Conservation (phyloP, 192 early-diverging fungal genomes). For the Spizellomyces punctatus region DNA sequence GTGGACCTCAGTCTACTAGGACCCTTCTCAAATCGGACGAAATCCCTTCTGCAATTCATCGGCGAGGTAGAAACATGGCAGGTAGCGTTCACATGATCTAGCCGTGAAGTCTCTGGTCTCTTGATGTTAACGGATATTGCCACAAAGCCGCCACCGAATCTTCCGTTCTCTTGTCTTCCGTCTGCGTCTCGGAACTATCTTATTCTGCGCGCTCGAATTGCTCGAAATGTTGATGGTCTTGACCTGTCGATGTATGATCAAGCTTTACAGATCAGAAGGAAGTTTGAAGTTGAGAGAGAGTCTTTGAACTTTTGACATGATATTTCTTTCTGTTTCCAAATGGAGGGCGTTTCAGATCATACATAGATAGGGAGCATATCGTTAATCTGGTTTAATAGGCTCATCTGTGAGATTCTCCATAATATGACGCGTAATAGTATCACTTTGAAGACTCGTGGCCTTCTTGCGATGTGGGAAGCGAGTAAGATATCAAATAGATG, state of each 20-base stretch:
- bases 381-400: too few species aligned
- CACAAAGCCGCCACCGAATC: too few species aligned
- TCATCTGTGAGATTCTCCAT: too few species aligned
- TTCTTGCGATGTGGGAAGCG: too few species aligned
- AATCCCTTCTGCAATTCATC: conserved; percentile 40
- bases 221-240: conserved; percentile 42
- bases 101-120: neutral
- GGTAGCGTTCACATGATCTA: conserved; percentile 1
- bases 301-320: neutral
- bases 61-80: conserved; percentile 27
- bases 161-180: too few species aligned
- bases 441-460: too few species aligned
- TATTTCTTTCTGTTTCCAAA: too few species aligned
- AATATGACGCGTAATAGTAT: too few species aligned
- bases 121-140: neutral
- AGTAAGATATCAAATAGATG: too few species aligned
- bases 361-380: too few species aligned
- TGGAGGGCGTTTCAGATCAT: too few species aligned
- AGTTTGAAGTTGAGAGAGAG: conserved; percentile 30
- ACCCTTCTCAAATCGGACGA: conserved; percentile 26
- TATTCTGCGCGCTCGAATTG: conserved; percentile 35
- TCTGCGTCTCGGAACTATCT: neutral
- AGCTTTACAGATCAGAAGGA: conserved; percentile 33
- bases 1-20: conserved; percentile 41
- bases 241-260: conserved; percentile 38